A percentile compares a stretch with the other conserved stretches of the same genome.
Conservation (phyloP, 257 asterid genomes). For the Nemophila menziesii region DNA sequence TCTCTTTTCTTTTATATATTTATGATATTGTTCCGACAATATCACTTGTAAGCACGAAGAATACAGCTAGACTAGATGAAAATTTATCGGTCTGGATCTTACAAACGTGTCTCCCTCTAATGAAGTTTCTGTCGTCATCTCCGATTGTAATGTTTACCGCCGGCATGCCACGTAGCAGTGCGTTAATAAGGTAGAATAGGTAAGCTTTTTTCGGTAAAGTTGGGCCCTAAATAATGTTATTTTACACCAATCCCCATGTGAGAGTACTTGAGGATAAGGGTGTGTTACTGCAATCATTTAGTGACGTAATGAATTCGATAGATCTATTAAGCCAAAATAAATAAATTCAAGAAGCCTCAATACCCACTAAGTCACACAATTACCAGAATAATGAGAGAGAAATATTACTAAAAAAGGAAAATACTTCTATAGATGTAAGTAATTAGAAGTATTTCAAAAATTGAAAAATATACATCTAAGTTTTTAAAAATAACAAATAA, state of each 20-base stretch:
- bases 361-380: too few relatives aligned
- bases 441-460: too few relatives aligned
- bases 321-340: too few relatives aligned
- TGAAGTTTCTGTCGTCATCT: background rate
- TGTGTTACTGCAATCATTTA: conserved; percentile 3
- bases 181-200: background rate
- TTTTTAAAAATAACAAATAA: too few relatives aligned
- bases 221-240: conserved; percentile 1
- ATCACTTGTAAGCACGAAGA: conserved; percentile 27
- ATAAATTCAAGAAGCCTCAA: too few relatives aligned
- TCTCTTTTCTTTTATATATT: background rate
- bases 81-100: conserved; percentile 12
- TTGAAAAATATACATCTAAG: too few relatives aligned
- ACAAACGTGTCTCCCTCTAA: conserved; percentile 3
- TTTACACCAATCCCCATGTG: conserved; percentile 14
- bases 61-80: conserved; percentile 20
- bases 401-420: too few relatives aligned
- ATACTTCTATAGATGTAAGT: too few relatives aligned
- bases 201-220: background rate
- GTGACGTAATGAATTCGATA: conserved; percentile 2
- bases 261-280: conserved; percentile 6
- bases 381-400: too few relatives aligned
- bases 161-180: conserved; percentile 11
- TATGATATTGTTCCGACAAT: conserved; percentile 8
- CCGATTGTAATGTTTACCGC: conserved; percentile 1